phyloP scores from a whole-genome alignment of 495 filamentous ascomycete genomes.

The Hypoxylon crocopeplum region DNA sequence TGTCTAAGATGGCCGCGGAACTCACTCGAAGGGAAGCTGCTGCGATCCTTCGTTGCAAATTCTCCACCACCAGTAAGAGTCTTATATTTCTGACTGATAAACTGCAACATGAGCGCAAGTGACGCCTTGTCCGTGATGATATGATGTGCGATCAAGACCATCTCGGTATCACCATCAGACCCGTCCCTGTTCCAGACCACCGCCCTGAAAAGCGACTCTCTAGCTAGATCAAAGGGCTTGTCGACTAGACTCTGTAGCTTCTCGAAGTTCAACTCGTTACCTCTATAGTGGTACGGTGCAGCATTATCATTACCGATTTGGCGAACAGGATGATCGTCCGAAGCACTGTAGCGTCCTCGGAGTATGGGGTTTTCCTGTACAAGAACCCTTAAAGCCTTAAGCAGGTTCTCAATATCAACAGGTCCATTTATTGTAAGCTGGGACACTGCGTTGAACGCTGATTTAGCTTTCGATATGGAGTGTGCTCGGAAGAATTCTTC shows the following conservation, averaged over 20 bases:
- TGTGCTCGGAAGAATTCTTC: slow-evolving; percentile 13
- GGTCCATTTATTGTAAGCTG: slow-evolving; percentile 2
- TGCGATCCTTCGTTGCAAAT: neutral
- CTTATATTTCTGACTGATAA: neutral
- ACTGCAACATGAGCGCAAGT: neutral
- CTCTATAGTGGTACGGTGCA: no score
- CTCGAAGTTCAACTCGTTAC: neutral
- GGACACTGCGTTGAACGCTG: slow-evolving; percentile 19
- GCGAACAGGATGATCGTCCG: neutral
- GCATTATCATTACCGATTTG: neutral
- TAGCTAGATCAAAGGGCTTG: neutral
- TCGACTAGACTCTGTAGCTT: neutral
- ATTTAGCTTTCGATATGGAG: neutral
- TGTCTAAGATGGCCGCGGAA: neutral
- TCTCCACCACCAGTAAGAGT: neutral
- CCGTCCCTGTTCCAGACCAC: neutral
- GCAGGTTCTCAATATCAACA: neutral
- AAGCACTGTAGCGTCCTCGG: slow-evolving; percentile 1
- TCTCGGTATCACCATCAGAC: neutral
- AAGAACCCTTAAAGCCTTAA: neutral
- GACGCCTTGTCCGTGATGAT: slow-evolving; percentile 8
- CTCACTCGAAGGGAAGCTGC: neutral
- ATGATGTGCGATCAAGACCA: neutral
- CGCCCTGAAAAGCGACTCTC: neutral
- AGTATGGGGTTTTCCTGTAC: slow-evolving; percentile 10